These are phyloP conservation scores for Globisporangium recalcitrans DNA, from an alignment of 352 stramenopile genomes.

Conservation along the genomic window DNA sequence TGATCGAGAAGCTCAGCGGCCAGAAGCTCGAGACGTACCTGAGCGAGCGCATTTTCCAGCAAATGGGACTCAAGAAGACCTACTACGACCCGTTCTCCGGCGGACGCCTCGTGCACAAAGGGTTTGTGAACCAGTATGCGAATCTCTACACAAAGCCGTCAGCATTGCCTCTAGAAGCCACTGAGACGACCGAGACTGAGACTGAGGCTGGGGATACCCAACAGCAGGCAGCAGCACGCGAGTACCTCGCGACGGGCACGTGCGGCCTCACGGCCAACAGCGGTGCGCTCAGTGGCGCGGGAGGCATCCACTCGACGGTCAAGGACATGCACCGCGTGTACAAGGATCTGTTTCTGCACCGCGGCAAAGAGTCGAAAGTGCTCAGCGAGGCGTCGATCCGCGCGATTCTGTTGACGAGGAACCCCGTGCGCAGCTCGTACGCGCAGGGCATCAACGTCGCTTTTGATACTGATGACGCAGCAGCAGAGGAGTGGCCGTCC, in stretches of 20 bases:
- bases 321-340: constrained; percentile 63
- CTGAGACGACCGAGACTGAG: background rate
- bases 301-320: constrained; percentile 39
- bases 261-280: constrained; percentile 38
- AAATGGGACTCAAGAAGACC: constrained; percentile 32
- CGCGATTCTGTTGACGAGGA: constrained; percentile 38
- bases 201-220: background rate
- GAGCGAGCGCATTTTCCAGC: constrained; percentile 30
- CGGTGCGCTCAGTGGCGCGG: constrained; percentile 25
- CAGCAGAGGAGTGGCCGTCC: constrained; percentile 38
- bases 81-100: constrained; percentile 47
- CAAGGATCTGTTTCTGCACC: constrained; percentile 47
- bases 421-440: constrained; percentile 30
- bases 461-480: constrained; percentile 18
- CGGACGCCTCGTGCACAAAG: constrained; percentile 19
- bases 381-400: constrained; percentile 35
- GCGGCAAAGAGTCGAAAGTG: constrained; percentile 36
- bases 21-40: constrained; percentile 36
- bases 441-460: constrained; percentile 39
- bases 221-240: background rate
- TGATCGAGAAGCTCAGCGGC: constrained; percentile 58
- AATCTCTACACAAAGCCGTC: constrained; percentile 38
- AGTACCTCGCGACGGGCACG: constrained; percentile 38
- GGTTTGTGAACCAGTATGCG: constrained; percentile 47
- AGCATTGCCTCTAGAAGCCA: constrained; percentile 3